Base-by-base conservation (phyloP, 169 alveolate species). In the Plasmodium gonderi region DNA sequence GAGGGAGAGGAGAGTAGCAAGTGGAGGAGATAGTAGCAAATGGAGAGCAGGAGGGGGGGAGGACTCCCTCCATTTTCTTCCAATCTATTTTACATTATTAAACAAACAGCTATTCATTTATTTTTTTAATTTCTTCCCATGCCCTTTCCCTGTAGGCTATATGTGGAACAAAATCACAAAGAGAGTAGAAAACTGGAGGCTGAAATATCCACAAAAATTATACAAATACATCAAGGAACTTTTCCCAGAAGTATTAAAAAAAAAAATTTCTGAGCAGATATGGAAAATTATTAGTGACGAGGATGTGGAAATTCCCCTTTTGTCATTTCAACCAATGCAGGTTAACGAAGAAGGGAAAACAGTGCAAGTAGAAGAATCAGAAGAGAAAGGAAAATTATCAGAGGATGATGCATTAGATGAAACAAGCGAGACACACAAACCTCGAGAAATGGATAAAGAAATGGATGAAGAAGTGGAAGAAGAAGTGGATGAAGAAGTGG, bases 1-100 rank as follows among this genome's bases (percentile, higher is more conserved):
- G n/a, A n/a, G n/a, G n/a, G n/a, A n/a, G n/a, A n/a, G n/a, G n/a
- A n/a, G n/a, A n/a, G n/a, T n/a, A n/a, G n/a, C n/a, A n/a, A n/a
- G n/a, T n/a, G n/a, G n/a, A n/a, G n/a, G n/a, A n/a, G n/a, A n/a
- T n/a, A n/a, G n/a, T n/a, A n/a, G n/a, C n/a, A 94, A n/a, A n/a
- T 17, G 97, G 97, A 36, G 97, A 96, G 69, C 98, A 97, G 4
- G 95, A 95, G 91, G 45, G 96, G 79, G 97, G 97, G 91, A 20
- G 3, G 9, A 51, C 29, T 23, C 3, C 69, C 12, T n/a, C 69
- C n/a, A 26, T 14, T 2, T 31, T n/a, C 69, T 54, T 1, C 69
- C 8, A 54, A 26, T 20, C 33, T 12, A 31, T 54, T 11, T 54
- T 11, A 54, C 69, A 9, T 12, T 31, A 54, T 31, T 26, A 17